Evolutionary conservation across 345 rosid genomes (phyloP).

Genomic region (Heritiera fomes): DNA sequence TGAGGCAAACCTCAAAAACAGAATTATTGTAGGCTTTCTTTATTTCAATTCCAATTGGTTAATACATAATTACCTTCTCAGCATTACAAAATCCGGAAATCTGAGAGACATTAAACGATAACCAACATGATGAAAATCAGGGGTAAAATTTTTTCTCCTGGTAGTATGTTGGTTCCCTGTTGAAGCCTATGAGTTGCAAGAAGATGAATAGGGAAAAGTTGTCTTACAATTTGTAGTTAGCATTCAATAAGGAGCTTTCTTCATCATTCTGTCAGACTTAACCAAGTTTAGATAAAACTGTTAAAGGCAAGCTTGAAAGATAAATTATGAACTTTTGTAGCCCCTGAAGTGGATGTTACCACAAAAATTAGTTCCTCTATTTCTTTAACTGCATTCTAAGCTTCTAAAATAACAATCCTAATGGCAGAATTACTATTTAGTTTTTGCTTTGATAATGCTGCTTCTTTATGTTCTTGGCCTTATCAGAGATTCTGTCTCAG

Average conservation of each 20-base stretch:
- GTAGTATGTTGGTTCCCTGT: neutral
- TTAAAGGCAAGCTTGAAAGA: neutral
- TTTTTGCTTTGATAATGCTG: no score
- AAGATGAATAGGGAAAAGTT: no score
- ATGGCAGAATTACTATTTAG: no score
- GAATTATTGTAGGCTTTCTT: neutral
- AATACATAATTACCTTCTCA: neutral
- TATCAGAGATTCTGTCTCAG: no score
- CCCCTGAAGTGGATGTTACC: no score
- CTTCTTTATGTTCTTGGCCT: no score
- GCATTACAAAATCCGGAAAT: neutral
- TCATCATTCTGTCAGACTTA: neutral
- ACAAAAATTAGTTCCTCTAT: no score
- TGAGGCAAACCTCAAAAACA: neutral
- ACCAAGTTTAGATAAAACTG: no score
- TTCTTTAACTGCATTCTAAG: no score
- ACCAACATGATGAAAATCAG: neutral
- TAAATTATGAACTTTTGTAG: constrained; percentile 20
- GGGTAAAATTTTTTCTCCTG: neutral
- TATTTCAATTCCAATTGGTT: neutral
- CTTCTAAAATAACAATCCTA: no score
- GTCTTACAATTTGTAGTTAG: no score
- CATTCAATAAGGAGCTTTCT: no score
- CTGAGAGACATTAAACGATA: neutral
- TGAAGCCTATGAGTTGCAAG: neutral